Evolutionary conservation across 108 stramenopile species (phyloP).

Genomic region (Cyclotella sp.): DNA sequence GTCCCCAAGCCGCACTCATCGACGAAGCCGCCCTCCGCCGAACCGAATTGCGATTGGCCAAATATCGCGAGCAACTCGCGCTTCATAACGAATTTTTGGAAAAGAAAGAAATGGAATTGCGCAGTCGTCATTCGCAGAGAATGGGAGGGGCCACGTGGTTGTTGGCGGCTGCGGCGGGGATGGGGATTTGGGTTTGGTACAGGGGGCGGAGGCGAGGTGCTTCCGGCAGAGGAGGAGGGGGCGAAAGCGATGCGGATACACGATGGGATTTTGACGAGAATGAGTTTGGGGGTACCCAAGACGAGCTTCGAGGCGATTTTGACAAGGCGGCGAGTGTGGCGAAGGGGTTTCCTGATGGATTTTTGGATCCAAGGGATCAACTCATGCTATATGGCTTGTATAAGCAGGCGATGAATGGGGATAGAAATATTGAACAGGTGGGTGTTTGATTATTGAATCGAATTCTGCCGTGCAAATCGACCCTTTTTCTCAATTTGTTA

Average conservation of each 20-base stretch:
- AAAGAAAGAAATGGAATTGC: not conserved
- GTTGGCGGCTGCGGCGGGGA: not conserved
- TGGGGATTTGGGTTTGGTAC: not conserved
- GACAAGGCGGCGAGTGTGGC: conserved; percentile 30
- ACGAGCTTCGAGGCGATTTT: conserved; percentile 34
- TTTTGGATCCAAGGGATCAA: conserved; percentile 60
- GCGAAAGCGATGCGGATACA: not conserved
- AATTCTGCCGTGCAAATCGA: not conserved
- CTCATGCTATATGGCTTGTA: conserved; percentile 88
- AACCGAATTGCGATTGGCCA: conserved; percentile 5
- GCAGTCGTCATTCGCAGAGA: conserved; percentile 1
- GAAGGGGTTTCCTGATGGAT: conserved; percentile 21
- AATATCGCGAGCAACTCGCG: conserved; percentile 8
- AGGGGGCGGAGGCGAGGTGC: not conserved
- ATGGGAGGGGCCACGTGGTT: too few relatives aligned
- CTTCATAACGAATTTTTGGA: conserved; percentile 1
- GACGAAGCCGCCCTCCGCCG: conserved; percentile 17
- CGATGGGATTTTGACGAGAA: not conserved
- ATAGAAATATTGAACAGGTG: conserved; percentile 46
- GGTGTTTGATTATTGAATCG: not conserved
- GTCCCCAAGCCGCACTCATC: conserved; percentile 35
- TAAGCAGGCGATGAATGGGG: conserved; percentile 88
- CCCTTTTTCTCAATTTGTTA: not conserved
- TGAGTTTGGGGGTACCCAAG: not conserved
- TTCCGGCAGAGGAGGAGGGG: not conserved